Conservation (phyloP, 148 eudicot genomes). For the Cornus suecica region DNA sequence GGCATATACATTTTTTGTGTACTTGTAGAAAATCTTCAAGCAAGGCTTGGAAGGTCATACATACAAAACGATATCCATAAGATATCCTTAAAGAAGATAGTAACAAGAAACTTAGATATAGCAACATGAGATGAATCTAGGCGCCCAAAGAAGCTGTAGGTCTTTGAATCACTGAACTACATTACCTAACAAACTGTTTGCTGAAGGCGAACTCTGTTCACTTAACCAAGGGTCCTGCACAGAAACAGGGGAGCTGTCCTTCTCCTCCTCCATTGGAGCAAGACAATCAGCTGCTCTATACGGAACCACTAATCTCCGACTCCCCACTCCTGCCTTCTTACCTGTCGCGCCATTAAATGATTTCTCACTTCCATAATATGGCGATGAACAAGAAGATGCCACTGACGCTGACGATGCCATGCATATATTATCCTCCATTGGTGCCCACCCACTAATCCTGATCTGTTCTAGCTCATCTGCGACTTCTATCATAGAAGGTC, state of each 20-base stretch:
- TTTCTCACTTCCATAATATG: slow-evolving; percentile 57
- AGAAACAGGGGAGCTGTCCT: slow-evolving; percentile 82
- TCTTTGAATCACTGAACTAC: slow-evolving; percentile 32
- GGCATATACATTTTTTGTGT: neutral
- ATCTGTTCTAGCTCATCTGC: slow-evolving; percentile 72
- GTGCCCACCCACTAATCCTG: slow-evolving; percentile 51
- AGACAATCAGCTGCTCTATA: slow-evolving; percentile 35
- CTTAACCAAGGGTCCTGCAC: slow-evolving; percentile 87
- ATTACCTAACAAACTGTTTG: slow-evolving; percentile 74
- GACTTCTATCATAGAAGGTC: slow-evolving; percentile 85
- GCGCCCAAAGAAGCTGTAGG: neutral
- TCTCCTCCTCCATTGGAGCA: slow-evolving; percentile 40
- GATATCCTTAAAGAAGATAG: slow-evolving; percentile 3
- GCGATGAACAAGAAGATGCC: slow-evolving; percentile 71
- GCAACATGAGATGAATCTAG: neutral
- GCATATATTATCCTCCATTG: slow-evolving; percentile 49
- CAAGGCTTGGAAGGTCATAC: neutral
- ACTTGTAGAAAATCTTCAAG: neutral
- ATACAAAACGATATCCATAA: slow-evolving; percentile 8
- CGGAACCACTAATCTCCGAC: slow-evolving; percentile 54
- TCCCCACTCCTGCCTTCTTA: slow-evolving; percentile 33
- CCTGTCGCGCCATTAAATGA: slow-evolving; percentile 31
- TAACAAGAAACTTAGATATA: neutral
- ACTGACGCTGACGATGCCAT: slow-evolving; percentile 55
- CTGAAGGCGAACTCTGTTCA: slow-evolving; percentile 86